Conservation (phyloP, 2,329 filamentous ascomycete species). For the Fusarium tupiense region DNA sequence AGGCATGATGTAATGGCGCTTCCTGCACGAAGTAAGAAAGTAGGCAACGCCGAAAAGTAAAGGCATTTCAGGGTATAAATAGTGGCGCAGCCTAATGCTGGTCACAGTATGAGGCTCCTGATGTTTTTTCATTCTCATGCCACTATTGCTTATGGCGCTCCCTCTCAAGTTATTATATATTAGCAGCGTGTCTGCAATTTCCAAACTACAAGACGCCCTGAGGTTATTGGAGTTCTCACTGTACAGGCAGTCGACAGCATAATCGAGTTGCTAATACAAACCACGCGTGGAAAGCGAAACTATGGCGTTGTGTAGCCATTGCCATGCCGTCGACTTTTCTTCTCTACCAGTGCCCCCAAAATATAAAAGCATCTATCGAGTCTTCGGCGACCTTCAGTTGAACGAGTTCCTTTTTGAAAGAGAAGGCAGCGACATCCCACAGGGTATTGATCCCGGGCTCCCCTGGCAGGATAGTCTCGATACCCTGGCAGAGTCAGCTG, state of each 20-base stretch:
- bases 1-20: accelerated
- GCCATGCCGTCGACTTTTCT: neutral
- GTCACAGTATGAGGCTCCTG: too few relatives aligned
- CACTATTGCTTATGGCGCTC: too few relatives aligned
- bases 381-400: neutral
- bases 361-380: accelerated
- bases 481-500: neutral
- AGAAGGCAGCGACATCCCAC: neutral
- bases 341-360: accelerated
- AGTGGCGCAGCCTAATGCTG: neutral
- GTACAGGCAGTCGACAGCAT: too few relatives aligned
- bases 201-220: too few relatives aligned
- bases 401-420: accelerated
- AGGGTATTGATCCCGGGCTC: accelerated
- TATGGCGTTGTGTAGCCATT: neutral
- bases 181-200: too few relatives aligned
- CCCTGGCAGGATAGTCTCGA: neutral
- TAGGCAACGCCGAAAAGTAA: too few relatives aligned
- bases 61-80: neutral
- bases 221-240: too few relatives aligned
- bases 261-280: too few relatives aligned
- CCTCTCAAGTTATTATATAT: too few relatives aligned
- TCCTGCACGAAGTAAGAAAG: neutral
- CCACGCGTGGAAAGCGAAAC: too few relatives aligned
- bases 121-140: too few relatives aligned